Percentiles rank a stretch among this genome's conserved stretches.
Conservation (phyloP, 106 monocot genomes). For the Platanthera zijinensis region DNA sequence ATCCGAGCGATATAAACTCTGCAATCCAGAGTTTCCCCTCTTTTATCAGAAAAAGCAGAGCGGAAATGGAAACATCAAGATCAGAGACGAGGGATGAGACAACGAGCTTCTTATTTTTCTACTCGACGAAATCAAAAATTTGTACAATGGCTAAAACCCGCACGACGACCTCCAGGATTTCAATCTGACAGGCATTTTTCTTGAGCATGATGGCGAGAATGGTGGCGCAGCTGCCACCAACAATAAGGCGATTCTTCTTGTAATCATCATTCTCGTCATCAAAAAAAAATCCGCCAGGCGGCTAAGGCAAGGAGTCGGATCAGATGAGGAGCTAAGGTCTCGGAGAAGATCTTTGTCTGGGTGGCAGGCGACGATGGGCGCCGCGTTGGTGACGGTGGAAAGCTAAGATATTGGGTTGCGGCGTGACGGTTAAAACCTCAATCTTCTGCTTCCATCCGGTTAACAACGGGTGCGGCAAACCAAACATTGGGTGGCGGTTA, state of each 20-base stretch:
- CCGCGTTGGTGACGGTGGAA: not conserved
- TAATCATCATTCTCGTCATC: conserved; percentile 33
- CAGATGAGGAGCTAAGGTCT: not conserved
- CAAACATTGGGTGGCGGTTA: no score
- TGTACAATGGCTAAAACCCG: conserved; percentile 25
- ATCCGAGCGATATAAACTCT: conserved; percentile 33
- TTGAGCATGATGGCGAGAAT: conserved; percentile 17
- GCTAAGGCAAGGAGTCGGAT: conserved; percentile 27
- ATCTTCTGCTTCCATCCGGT: no score
- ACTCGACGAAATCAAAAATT: conserved; percentile 4
- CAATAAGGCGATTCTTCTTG: conserved; percentile 28
- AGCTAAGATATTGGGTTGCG: not conserved
- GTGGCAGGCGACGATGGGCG: not conserved
- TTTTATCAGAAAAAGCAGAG: conserved; percentile 14
- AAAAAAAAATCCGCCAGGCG: conserved; percentile 28
- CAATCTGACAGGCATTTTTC: conserved; percentile 3
- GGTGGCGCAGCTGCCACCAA: conserved; percentile 18
- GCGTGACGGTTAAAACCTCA: no score
- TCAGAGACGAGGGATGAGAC: not conserved
- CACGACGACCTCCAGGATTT: conserved; percentile 19
- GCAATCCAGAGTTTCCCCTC: conserved; percentile 13
- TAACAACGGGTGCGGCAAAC: no score
- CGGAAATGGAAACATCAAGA: conserved; percentile 6
- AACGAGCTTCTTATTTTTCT: not conserved
- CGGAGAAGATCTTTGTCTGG: not conserved